A percentile compares a stretch with the other conserved stretches of the same genome.
These are phyloP conservation scores for Hypoxylon lenormandii DNA, from an alignment of 495 filamentous ascomycete species.

Conservation along the genomic window DNA sequence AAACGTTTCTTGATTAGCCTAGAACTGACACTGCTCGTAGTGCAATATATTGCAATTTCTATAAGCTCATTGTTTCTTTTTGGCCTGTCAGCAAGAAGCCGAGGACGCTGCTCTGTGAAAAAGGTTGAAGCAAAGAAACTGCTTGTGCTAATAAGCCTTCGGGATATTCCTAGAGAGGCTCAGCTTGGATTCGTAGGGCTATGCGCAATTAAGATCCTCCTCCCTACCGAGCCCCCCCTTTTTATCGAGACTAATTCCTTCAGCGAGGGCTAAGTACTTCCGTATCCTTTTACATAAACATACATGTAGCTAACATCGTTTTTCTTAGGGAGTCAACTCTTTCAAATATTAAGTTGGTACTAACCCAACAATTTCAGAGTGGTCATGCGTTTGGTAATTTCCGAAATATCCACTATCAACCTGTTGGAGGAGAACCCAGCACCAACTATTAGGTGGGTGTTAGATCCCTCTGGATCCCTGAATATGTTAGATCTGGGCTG, in stretches of 20 bases:
- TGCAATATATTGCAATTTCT: no score
- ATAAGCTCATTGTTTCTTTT: no score
- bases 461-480: constrained; percentile 26
- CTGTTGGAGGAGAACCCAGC: constrained; percentile 6
- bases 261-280: background rate
- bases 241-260: background rate
- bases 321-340: background rate
- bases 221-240: no score
- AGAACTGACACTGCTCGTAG: no score
- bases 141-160: no score
- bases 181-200: background rate
- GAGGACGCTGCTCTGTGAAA: no score
- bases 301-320: background rate
- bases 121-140: no score
- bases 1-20: no score
- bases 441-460: constrained; percentile 5
- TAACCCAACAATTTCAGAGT: background rate
- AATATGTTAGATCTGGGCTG: constrained; percentile 33
- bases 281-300: background rate
- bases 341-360: background rate
- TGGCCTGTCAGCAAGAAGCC: no score
- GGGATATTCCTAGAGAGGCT: background rate
- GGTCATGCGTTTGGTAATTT: constrained; percentile 24
- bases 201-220: background rate
- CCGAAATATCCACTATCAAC: constrained; percentile 26